phyloP scores from a whole-genome alignment of 441 rosid genomes.

The Bocquillonia castaneifolia region DNA sequence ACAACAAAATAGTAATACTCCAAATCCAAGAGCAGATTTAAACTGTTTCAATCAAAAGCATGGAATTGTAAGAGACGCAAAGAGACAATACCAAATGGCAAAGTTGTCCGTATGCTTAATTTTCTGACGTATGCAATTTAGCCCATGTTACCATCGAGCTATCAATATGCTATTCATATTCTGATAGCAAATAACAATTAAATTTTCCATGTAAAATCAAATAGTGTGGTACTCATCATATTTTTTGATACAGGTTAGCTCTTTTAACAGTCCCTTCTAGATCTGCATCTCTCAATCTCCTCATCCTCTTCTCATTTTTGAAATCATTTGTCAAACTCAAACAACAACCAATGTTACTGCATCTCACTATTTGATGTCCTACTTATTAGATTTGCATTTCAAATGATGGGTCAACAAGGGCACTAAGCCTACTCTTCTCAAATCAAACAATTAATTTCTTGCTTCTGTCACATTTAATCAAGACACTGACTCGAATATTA shows the following conservation, averaged over 20 bases:
- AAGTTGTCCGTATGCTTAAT: not conserved
- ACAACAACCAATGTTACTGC: not conserved
- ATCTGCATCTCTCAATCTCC: conserved; percentile 2
- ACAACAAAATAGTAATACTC: not conserved
- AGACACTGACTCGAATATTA: too few relatives aligned
- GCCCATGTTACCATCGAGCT: not conserved
- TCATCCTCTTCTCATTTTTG: not conserved
- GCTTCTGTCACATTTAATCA: not conserved
- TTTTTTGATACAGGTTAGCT: too few relatives aligned
- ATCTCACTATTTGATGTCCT: not conserved
- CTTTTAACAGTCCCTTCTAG: not conserved
- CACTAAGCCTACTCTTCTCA: not conserved
- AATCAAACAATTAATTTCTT: not conserved
- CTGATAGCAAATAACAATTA: not conserved
- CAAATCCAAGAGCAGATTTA: not conserved
- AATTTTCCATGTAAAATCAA: not conserved
- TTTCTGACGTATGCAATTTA: not conserved
- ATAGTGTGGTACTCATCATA: too few relatives aligned
- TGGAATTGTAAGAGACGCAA: not conserved
- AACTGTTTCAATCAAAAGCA: not conserved
- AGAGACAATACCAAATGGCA: not conserved
- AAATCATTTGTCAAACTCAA: not conserved
- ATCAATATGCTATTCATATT: not conserved
- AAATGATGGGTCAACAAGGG: not conserved
- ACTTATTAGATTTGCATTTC: not conserved